Base-by-base conservation (phyloP, 2,329 filamentous ascomycete genomes). In the Coniella lustricola region DNA sequence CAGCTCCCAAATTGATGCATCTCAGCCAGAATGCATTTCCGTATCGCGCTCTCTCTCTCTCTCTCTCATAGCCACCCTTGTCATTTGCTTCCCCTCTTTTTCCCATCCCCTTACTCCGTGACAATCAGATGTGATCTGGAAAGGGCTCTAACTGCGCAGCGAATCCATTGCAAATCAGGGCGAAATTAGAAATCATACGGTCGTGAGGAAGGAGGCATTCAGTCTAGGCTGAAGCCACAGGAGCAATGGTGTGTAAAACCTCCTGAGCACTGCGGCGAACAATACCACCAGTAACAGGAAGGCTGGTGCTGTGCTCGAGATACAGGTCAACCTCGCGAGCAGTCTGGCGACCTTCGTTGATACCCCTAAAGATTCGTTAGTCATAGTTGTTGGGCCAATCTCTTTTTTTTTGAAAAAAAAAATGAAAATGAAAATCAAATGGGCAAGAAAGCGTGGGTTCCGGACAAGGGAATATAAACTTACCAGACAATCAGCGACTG, bases 401-500 rank as follows among this genome's bases (percentile, higher is more conserved):
- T n/a, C n/a, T n/a, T n/a, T n/a, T n/a, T n/a, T n/a, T n/a, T n/a
- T n/a, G n/a, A n/a, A n/a, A n/a, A n/a, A n/a, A n/a, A n/a, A n/a
- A n/a, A n/a, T n/a, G n/a, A n/a, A n/a, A n/a, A n/a, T n/a, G n/a
- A n/a, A n/a, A n/a, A n/a, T n/a, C n/a, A n/a, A n/a, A n/a, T n/a
- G n/a, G n/a, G n/a, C n/a, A n/a, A n/a, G n/a, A n/a, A n/a, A n/a
- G n/a, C n/a, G n/a, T n/a, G n/a, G n/a, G n/a, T n/a, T n/a, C n/a
- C n/a, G n/a, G n/a, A n/a, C n/a, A n/a, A n/a, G n/a, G 25, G 25
- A 10, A 29, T 10, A 10, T 25, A 20, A 50, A 75, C 82, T 77
- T 77, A 87, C 89, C 90, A 97, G 57, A 97, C 90, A 68, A 97
- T 96, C 50, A 97, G 75, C 48, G 89, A 95, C 72, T 97, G 91